Evolutionary conservation across 2,329 filamentous ascomycete genomes (phyloP).

Genomic region (Claviceps sp.): DNA sequence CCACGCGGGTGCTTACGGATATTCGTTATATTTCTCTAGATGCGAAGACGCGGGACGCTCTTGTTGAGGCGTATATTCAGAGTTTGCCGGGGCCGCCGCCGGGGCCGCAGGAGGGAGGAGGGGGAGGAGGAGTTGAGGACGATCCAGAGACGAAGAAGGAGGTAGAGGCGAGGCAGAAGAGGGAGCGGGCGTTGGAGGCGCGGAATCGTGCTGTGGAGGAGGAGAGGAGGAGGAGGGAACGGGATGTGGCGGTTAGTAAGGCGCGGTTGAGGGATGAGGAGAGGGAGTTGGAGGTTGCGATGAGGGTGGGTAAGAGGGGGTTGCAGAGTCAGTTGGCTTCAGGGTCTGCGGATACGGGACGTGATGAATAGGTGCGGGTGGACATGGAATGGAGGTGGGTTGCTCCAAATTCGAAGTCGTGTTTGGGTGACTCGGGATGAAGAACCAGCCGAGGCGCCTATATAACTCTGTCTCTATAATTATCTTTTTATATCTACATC

Average conservation of each 20-base stretch:
- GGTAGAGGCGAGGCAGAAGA: slow-evolving; percentile 36
- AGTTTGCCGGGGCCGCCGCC: slow-evolving; percentile 45
- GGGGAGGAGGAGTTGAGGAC: slow-evolving; percentile 34
- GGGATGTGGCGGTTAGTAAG: slow-evolving; percentile 46
- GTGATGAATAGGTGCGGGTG: slow-evolving; percentile 5
- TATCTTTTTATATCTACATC: too few species aligned
- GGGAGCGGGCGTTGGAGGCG: slow-evolving; percentile 56
- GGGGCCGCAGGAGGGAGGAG: slow-evolving; percentile 32
- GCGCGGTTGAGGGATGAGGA: slow-evolving; percentile 52
- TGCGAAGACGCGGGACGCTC: slow-evolving; percentile 42
- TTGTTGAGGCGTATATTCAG: slow-evolving; percentile 54
- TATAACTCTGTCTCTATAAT: too few species aligned
- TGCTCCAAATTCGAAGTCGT: too few species aligned
- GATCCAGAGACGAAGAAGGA: slow-evolving; percentile 37
- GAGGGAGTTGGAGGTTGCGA: slow-evolving; percentile 52
- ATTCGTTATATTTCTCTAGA: slow-evolving; percentile 58
- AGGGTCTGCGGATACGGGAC: slow-evolving; percentile 12
- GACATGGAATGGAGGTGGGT: neutral
- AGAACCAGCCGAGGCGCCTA: too few species aligned
- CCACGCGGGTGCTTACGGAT: slow-evolving; percentile 49
- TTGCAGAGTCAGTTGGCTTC: slow-evolving; percentile 44
- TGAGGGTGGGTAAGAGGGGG: slow-evolving; percentile 55
- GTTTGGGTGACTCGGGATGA: too few species aligned
- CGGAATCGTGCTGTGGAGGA: slow-evolving; percentile 49
- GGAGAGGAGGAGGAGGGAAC: slow-evolving; percentile 46